Conservation (phyloP, 1,139 yeast species). For the Debaryomyces udenii region DNA sequence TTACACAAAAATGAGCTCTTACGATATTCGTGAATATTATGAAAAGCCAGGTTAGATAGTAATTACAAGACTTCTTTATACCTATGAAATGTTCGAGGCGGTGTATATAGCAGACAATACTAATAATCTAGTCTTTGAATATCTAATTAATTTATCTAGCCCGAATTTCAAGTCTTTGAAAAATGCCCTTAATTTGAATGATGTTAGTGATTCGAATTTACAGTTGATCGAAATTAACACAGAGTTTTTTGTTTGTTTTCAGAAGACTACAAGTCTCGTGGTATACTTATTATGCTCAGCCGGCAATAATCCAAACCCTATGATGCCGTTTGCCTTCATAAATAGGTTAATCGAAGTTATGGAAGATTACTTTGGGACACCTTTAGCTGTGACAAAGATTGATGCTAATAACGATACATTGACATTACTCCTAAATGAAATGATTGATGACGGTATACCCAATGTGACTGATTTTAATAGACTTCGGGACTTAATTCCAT, state of each 20-base stretch:
- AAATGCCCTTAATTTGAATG: conserved; percentile 26
- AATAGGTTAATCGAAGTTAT: conserved; percentile 53
- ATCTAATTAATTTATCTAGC: conserved; percentile 51
- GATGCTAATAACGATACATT: conserved; percentile 69
- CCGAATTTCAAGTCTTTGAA: conserved; percentile 53
- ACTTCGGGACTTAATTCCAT: conserved; percentile 72
- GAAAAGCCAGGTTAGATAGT: too few relatives aligned
- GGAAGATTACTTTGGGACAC: conserved; percentile 61
- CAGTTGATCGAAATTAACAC: conserved; percentile 32
- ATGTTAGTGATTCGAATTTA: conserved; percentile 15
- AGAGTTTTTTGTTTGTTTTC: conserved; percentile 31
- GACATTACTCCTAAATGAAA: conserved; percentile 52
- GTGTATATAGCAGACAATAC: conserved; percentile 64
- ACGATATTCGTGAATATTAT: too few relatives aligned
- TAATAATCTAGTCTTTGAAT: conserved; percentile 58
- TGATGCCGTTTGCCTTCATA: conserved; percentile 60
- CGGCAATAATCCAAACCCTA: conserved; percentile 37
- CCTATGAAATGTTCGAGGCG: conserved; percentile 49
- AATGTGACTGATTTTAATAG: conserved; percentile 72
- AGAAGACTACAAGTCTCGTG: conserved; percentile 25
- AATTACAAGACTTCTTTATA: too few relatives aligned
- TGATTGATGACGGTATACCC: conserved; percentile 80
- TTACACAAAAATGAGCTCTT: too few relatives aligned
- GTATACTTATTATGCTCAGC: conserved; percentile 29
- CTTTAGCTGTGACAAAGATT: conserved; percentile 58